A percentile compares a stretch with the other conserved stretches of the same genome.
Conservation (phyloP, 2,329 filamentous ascomycete species). For the Pestalotiopsis sp. region DNA sequence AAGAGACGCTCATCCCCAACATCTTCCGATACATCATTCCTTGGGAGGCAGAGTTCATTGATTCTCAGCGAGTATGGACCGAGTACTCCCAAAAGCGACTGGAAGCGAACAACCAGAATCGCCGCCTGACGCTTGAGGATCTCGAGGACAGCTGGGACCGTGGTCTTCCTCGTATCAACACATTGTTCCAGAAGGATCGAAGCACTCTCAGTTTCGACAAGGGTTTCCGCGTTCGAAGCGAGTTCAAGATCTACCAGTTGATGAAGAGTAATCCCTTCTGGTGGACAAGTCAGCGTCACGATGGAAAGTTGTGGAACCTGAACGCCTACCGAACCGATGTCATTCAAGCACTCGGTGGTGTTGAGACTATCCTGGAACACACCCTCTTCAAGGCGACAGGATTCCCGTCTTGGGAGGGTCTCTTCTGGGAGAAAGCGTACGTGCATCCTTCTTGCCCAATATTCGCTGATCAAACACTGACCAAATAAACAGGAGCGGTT, state of each 20-base stretch:
- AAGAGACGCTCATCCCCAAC: slow-evolving; percentile 96
- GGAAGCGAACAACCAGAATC: slow-evolving; percentile 96
- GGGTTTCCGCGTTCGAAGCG: slow-evolving; percentile 90
- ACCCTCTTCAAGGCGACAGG: slow-evolving; percentile 96
- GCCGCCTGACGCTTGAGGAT: slow-evolving; percentile 91
- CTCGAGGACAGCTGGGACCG: slow-evolving; percentile 98
- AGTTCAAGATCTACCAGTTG: slow-evolving; percentile 97
- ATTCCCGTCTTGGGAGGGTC: slow-evolving; percentile 94
- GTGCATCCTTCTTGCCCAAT: no score
- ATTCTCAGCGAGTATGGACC: slow-evolving; percentile 98
- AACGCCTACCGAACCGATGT: slow-evolving; percentile 96
- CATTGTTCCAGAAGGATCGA: slow-evolving; percentile 96
- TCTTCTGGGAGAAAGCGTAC: slow-evolving; percentile 69
- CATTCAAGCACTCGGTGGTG: slow-evolving; percentile 93
- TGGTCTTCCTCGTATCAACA: slow-evolving; percentile 96
- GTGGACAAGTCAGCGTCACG: slow-evolving; percentile 98
- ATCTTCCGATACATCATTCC: slow-evolving; percentile 99
- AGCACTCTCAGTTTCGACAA: slow-evolving; percentile 98
- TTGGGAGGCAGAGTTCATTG: slow-evolving; percentile 98
- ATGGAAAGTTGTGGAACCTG: slow-evolving; percentile 96
- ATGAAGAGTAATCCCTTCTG: slow-evolving; percentile 99
- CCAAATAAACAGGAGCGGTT: slow-evolving; percentile 47
- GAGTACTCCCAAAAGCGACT: slow-evolving; percentile 98
- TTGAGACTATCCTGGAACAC: slow-evolving; percentile 97
- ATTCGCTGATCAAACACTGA: slow-evolving; percentile 38